Conservation (phyloP, 352 stramenopile genomes). For the Phytophthora cryptogea region DNA sequence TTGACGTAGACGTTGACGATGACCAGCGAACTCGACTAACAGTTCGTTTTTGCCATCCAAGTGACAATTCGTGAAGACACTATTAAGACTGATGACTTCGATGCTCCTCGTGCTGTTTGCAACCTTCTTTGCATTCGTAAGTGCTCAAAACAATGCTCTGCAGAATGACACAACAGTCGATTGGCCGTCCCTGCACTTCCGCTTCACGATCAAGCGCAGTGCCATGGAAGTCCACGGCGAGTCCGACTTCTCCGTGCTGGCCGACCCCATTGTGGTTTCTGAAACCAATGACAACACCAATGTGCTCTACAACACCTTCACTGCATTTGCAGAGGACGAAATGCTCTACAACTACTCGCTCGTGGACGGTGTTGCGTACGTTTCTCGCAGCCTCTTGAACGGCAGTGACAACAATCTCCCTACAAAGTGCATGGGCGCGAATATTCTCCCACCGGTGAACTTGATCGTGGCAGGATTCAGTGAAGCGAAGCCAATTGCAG, state of each 20-base stretch:
- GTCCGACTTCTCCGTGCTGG: slow-evolving; percentile 37
- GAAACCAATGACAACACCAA: slow-evolving; percentile 1
- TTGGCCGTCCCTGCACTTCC: slow-evolving; percentile 34
- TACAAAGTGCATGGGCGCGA: slow-evolving; percentile 18
- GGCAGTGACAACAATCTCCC: background rate
- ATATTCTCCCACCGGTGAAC: slow-evolving; percentile 32
- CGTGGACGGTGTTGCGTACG: slow-evolving; percentile 31
- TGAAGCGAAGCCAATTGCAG: slow-evolving; percentile 16
- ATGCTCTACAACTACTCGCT: slow-evolving; percentile 34
- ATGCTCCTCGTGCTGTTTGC: slow-evolving; percentile 8
- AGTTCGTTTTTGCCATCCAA: slow-evolving; percentile 1
- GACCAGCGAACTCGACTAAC: background rate
- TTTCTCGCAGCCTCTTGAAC: slow-evolving; percentile 9
- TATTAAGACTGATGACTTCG: background rate
- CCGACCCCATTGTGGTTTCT: slow-evolving; percentile 25
- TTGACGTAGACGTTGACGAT: no score
- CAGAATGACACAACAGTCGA: slow-evolving; percentile 4
- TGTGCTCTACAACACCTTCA: slow-evolving; percentile 41
- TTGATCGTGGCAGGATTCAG: slow-evolving; percentile 26
- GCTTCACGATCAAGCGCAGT: slow-evolving; percentile 38
- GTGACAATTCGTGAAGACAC: slow-evolving; percentile 1
- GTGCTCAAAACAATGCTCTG: slow-evolving; percentile 5
- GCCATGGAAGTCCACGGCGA: slow-evolving; percentile 35
- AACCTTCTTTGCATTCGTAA: slow-evolving; percentile 1
- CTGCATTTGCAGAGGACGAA: slow-evolving; percentile 24